Base-by-base conservation (phyloP, 495 filamentous ascomycete species). In the Neurospora hispaniola region DNA sequence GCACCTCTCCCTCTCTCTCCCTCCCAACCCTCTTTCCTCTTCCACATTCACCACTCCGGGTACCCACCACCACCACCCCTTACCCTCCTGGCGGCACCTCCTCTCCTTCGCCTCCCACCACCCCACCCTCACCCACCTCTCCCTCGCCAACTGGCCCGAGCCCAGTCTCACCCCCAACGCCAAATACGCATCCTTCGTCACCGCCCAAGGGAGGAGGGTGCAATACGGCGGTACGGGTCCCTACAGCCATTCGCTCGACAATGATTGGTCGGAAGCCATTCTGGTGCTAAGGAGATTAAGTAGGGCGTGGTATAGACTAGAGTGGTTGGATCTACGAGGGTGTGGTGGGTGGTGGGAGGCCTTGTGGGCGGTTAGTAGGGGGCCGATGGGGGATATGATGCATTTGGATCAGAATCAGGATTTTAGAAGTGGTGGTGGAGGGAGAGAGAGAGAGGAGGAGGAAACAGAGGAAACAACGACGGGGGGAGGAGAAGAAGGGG, bases 271-370 rank as follows among this genome's bases (percentile, higher is more conserved):
- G 40, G 92, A 94, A 77, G 88, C 91, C 1, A 88, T 92, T 1
- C 81, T 84, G 46, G 81, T 96, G 4, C 81, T 97, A 3, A 87
- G 90, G n/a, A 86, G 88, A 14, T 84, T 97, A 0, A 91, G 90
- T 71, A 84, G 84, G 38, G 82, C 81, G 14, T 87, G 91, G 1
- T 93, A 94, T 77, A 87, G 88, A 66, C 84, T 97, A 2, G 88
- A 92, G 78, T 94, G 90, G 81, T 85, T 97, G 0, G 93, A 96
- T 77, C 81, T 97, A 16, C 92, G 91, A 73, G 93, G 93, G 18
- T 97, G 94, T 79, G 81, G 80, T 0, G 84, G 86, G 18, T 97
- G 94, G 94, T 78, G 88, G 41, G 79, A 81, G 5, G 92, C 91
- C 1, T 79, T 97, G 59, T 79, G 75, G 69, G 77, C 74, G 0